Percentiles rank a stretch among this genome's conserved stretches.
These are phyloP conservation scores for Brassica cretica DNA, from an alignment of 345 rosid genomes.

Conservation along the genomic window DNA sequence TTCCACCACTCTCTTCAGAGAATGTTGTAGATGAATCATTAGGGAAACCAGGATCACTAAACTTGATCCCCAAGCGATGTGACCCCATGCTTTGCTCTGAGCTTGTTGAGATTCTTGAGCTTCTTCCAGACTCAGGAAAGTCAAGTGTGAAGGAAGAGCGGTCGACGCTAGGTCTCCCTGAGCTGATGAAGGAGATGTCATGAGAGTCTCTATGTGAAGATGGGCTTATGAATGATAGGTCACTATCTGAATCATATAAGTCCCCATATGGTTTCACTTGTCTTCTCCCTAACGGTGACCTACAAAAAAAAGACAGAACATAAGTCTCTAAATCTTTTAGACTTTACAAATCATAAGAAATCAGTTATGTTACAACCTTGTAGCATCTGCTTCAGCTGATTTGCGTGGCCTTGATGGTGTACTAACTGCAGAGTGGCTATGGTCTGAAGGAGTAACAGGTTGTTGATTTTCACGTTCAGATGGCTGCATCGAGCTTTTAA, in stretches of 20 bases:
- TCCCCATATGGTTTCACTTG: conserved; percentile 44
- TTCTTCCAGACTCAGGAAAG: conserved; percentile 47
- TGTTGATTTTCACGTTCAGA: conserved; percentile 42
- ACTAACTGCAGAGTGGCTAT: conserved; percentile 45
- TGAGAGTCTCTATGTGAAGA: conserved; percentile 44
- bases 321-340: conserved; percentile 6
- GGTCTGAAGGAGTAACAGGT: conserved; percentile 31
- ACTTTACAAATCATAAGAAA: not conserved
- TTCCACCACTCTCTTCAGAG: conserved; percentile 60
- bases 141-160: conserved; percentile 54
- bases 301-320: conserved; percentile 17
- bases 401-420: conserved; percentile 44
- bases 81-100: conserved; percentile 70
- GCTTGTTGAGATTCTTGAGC: conserved; percentile 56
- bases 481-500: conserved; percentile 44
- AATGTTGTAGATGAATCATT: conserved; percentile 46
- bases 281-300: conserved; percentile 52
- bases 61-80: conserved; percentile 48
- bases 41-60: conserved; percentile 42
- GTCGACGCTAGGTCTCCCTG: conserved; percentile 73
- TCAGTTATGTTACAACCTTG: conserved; percentile 8
- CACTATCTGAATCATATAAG: conserved; percentile 59
- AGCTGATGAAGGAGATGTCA: conserved; percentile 81
- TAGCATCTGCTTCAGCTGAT: conserved; percentile 43
- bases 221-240: conserved; percentile 60